phyloP scores from a whole-genome alignment of 371 early-diverging fungal genomes.

The Rhizopus delemar region DNA sequence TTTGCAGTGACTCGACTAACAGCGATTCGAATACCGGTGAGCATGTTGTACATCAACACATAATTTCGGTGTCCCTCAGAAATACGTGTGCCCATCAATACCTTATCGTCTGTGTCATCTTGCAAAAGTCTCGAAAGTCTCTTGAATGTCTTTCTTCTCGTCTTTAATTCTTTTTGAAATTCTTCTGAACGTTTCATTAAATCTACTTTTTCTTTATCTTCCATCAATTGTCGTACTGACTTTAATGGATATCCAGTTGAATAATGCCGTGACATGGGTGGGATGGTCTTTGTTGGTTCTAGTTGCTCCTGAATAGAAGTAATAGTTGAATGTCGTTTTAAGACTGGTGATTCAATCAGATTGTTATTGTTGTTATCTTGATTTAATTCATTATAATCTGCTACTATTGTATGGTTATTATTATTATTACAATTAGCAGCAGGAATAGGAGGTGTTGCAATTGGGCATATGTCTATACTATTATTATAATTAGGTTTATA shows the following conservation, averaged over 20 bases:
- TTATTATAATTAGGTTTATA: not conserved
- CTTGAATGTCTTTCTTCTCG: slow-evolving; percentile 43
- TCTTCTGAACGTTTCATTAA: slow-evolving; percentile 43
- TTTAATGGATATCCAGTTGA: slow-evolving; percentile 46
- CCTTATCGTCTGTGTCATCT: slow-evolving; percentile 42
- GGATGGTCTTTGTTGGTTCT: not conserved
- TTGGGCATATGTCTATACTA: slow-evolving; percentile 1
- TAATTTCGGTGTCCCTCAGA: slow-evolving; percentile 71
- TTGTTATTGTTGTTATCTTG: not conserved
- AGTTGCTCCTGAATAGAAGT: slow-evolving; percentile 7
- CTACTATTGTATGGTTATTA: not conserved
- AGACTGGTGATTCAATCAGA: not conserved
- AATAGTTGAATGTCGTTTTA: slow-evolving; percentile 26
- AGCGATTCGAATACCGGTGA: slow-evolving; percentile 89
- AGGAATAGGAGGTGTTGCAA: slow-evolving; percentile 5
- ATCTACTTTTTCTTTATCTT: slow-evolving; percentile 26
- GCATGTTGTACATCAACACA: slow-evolving; percentile 97
- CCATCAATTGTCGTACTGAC: slow-evolving; percentile 28
- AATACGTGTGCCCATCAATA: slow-evolving; percentile 67
- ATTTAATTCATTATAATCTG: not conserved
- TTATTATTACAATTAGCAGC: not conserved
- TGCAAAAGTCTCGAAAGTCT: slow-evolving; percentile 38
- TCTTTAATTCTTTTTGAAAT: slow-evolving; percentile 40
- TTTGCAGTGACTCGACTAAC: slow-evolving; percentile 87
- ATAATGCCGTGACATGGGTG: slow-evolving; percentile 33